Evolutionary conservation across 225 moss, liverwort and hornwort genomes (phyloP), one percentile per base, ranked within the genome.

Genomic region (Thuidium tamariscinum): DNA sequence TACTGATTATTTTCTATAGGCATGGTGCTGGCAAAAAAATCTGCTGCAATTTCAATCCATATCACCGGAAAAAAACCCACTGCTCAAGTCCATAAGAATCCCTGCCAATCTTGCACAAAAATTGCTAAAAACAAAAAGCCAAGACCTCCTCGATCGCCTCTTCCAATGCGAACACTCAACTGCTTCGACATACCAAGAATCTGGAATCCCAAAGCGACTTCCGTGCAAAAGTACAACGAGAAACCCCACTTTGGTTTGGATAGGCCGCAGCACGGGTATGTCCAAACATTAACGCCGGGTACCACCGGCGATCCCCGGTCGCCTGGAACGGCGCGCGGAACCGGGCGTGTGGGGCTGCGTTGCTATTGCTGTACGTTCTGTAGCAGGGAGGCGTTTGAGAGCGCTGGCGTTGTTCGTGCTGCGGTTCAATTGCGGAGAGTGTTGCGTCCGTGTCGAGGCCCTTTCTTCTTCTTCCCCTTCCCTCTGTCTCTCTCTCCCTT

Each of bases 351-450:
- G 48, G 59, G 16, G 29, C n/a, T n/a, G 84, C 25, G 72, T 7
- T 64, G 52, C 75, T 26, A 65, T 39, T 44, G 42, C 70, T 37
- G 71, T 37, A 70, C 70, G 86, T 32, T 7, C 42, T 44, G 85
- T 27, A 60, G 86, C 72, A 44, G 8, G 74, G 30, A 30, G 65
- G 82, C 65, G 81, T 70, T 81, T 42, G 81, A 13, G 46, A 80
- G 71, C 71, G 30, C 71, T 52, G 83, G 30, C 61, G 83, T 59
- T 71, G 85, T 29, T 60, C 76, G 89, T 60, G 51, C 65, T 77
- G 76, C 84, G 84, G 81, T 85, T 76, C 82, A 81, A 82, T 82
- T 54, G 75, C 44, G 20, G 37, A 39, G 85, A 21, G 85, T 64
- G 27, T 34, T 36, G 75, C 62, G 16, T 84, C 49, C 52, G 71